Evolutionary conservation across 108 stramenopile species (phyloP), one percentile per base, ranked within the genome.

Genomic region (Skeletonema marinoi): DNA sequence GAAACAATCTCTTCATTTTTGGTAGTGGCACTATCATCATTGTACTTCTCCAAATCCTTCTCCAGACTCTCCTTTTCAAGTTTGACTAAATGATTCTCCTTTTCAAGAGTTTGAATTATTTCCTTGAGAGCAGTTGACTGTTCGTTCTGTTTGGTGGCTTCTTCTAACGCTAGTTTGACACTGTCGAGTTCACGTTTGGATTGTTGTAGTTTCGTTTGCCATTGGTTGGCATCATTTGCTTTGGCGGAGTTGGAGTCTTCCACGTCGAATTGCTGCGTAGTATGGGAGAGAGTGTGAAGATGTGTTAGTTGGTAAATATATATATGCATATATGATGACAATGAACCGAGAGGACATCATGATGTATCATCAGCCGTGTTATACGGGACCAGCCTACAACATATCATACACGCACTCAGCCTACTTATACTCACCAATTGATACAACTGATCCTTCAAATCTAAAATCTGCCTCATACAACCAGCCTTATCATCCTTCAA

Each of bases 371-470:
- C 25, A 25, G 0, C 25, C 25, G 25, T 25, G 25, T 25, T 25
- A 25, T 25, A 25, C 25, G 25, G 25, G 25, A 25, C 25, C 25
- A 0, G 25, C 25, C 6, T 36, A 36, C 36, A 6, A 36, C 6
- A 36, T 36, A 36, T 36, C 6, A 39, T 9, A 44, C 6, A 54
- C 68, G 30, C 3, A 6, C n/a, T 4, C 46, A 21, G n/a, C 54
- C 9, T 5, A 7, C 21, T 13, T 10, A 32, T 19, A 74, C 80
- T 65, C 59, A 81, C 80, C 80, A 89, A 63, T 61, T 88, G 86
- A 58, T 88, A 87, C 50, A 93, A 73, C 75, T 93, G 90, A 72
- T 86, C 85, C 76, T 91, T 90, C 41, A 93, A 65, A 71, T 91
- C 89, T 17, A 83, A 71, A 71, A 90, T 91, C 74, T 82, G 73